A percentile compares a stretch with the other conserved stretches of the same genome.
Conservation (phyloP, 1,284 basidiomycete genomes). For the Athelia psychrophila region DNA sequence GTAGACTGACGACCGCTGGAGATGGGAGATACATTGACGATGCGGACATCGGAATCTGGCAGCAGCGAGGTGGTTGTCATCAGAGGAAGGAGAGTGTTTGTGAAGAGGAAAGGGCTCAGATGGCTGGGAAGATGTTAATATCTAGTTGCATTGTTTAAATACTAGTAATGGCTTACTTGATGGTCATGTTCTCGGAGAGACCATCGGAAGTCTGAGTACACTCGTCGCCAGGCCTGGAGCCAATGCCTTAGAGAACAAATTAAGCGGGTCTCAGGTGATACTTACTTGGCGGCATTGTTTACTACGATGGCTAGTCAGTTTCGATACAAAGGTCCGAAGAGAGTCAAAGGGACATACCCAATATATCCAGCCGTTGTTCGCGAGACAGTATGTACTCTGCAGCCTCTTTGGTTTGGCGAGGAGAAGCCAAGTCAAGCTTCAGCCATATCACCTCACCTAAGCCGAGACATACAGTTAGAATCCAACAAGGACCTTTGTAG, state of each 20-base stretch:
- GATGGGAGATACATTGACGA: conserved; percentile 29
- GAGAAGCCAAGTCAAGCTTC: too few relatives aligned
- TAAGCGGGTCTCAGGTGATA: background rate
- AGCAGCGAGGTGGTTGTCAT: conserved; percentile 42
- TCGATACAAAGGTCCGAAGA: conserved; percentile 6
- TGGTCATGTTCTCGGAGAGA: conserved; percentile 35
- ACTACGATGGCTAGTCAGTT: conserved; percentile 28
- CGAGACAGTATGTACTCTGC: too few relatives aligned
- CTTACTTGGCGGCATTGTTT: conserved; percentile 51
- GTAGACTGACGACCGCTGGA: background rate
- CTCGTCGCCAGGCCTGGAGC: background rate
- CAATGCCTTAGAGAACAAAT: background rate
- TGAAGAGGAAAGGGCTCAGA: conserved; percentile 45
- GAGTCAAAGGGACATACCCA: too few relatives aligned
- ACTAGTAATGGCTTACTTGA: conserved; percentile 33
- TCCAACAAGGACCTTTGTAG: conserved; percentile 36
- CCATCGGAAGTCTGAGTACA: background rate
- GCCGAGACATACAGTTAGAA: too few relatives aligned
- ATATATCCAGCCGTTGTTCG: too few relatives aligned
- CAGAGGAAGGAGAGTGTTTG: conserved; percentile 44
- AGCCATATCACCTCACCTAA: conserved; percentile 16
- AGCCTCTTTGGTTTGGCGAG: too few relatives aligned
- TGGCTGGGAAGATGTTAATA: conserved; percentile 30
- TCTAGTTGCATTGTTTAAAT: too few relatives aligned
- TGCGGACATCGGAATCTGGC: conserved; percentile 44